These are phyloP conservation scores for Fragilariopsis cylindrus DNA, from an alignment of 108 stramenopile genomes.

Conservation along the genomic window DNA sequence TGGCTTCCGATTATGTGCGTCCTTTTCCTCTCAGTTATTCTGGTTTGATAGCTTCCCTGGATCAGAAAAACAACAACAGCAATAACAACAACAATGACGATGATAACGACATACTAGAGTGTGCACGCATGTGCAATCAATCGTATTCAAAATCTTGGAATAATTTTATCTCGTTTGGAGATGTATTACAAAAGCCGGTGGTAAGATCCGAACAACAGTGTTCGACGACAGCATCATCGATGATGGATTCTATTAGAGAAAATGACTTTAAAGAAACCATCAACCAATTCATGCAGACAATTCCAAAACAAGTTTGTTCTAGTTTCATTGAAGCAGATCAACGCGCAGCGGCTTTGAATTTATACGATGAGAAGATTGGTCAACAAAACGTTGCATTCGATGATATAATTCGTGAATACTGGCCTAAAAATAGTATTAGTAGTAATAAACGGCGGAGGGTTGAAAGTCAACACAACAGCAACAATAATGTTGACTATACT, in stretches of 20 bases:
- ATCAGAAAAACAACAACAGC: neutral
- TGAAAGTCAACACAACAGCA: neutral
- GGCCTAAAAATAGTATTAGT: neutral
- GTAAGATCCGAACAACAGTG: too few species aligned
- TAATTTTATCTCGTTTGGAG: neutral
- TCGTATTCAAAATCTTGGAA: conserved; percentile 10
- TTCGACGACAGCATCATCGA: neutral
- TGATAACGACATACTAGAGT: neutral
- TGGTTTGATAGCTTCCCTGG: neutral
- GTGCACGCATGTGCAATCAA: neutral
- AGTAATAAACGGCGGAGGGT: neutral
- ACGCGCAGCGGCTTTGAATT: neutral
- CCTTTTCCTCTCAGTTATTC: conserved; percentile 14
- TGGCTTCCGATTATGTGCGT: conserved; percentile 2
- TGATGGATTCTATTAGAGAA: neutral
- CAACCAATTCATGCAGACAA: neutral
- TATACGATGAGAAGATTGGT: neutral
- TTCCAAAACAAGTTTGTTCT: conserved; percentile 7
- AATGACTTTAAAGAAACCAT: conserved; percentile 1
- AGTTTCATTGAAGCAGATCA: conserved; percentile 14
- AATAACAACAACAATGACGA: neutral
- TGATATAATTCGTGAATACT: conserved; percentile 3
- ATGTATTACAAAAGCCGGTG: conserved; percentile 2
- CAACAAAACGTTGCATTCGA: neutral
- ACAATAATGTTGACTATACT: neutral